Conservation (phyloP, 2,329 filamentous ascomycete species). For the Davidsoniella eucalypti region DNA sequence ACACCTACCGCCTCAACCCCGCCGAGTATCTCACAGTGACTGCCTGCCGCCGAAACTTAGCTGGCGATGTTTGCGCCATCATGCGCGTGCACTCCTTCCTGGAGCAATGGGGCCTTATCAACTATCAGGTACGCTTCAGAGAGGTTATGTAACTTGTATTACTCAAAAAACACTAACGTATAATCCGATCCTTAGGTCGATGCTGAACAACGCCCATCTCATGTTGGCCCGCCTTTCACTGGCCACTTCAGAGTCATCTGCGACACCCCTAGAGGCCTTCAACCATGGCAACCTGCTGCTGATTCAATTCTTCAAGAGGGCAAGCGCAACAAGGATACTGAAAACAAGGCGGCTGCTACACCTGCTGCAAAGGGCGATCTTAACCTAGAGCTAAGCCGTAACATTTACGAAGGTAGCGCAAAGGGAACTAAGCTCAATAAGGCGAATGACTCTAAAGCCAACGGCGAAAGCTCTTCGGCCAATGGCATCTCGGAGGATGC, state of each 20-base stretch:
- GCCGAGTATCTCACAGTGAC: slow-evolving; percentile 94
- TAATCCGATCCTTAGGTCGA: slow-evolving; percentile 51
- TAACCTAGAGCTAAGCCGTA: slow-evolving; percentile 84
- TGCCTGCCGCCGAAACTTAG: slow-evolving; percentile 83
- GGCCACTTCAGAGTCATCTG: slow-evolving; percentile 94
- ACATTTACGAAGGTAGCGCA: slow-evolving; percentile 85
- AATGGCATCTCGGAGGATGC: slow-evolving; percentile 52
- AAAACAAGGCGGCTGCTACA: slow-evolving; percentile 51
- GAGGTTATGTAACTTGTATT: not conserved
- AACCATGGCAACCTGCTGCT: slow-evolving; percentile 84
- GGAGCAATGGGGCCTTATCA: slow-evolving; percentile 97
- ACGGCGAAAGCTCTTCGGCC: slow-evolving; percentile 48
- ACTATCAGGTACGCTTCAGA: slow-evolving; percentile 62
- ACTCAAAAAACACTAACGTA: not conserved
- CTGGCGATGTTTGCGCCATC: slow-evolving; percentile 94
- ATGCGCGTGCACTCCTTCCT: slow-evolving; percentile 98
- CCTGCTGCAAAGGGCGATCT: slow-evolving; percentile 60
- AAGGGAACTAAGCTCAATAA: slow-evolving; percentile 59
- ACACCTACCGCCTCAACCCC: slow-evolving; percentile 92
- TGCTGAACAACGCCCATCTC: slow-evolving; percentile 83
- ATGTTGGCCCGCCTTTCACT: slow-evolving; percentile 90
- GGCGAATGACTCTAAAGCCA: slow-evolving; percentile 47
- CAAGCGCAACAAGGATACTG: slow-evolving; percentile 49
- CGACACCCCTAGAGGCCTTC: slow-evolving; percentile 85
- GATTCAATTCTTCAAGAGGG: slow-evolving; percentile 50